A percentile compares a stretch with the other conserved stretches of the same genome.
Evolutionary conservation across 116 monocot species (phyloP).

Genomic region (Papilionanthe hybrid): DNA sequence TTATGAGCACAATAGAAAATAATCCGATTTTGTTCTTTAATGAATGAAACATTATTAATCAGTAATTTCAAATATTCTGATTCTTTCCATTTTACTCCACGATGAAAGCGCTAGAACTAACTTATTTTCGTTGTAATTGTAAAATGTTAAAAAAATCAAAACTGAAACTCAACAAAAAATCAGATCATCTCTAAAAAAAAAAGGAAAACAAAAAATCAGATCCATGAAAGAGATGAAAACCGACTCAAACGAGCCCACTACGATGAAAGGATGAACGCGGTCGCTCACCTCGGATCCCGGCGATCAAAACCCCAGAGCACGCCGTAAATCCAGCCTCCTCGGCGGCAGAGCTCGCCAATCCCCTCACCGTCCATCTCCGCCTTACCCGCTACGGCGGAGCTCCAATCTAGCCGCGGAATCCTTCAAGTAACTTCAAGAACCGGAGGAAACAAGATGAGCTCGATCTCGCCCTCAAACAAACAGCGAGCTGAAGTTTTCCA

Average conservation of each 20-base stretch:
- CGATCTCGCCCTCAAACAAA: background rate
- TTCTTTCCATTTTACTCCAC: background rate
- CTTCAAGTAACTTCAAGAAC: background rate
- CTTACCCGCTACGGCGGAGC: slow-evolving; percentile 10
- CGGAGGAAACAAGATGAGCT: background rate
- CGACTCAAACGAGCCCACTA: background rate
- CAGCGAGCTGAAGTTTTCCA: background rate
- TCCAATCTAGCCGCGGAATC: slow-evolving; percentile 11
- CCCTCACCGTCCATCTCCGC: slow-evolving; percentile 33
- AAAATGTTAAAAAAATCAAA: background rate
- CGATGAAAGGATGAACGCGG: background rate
- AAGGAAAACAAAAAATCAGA: slow-evolving; percentile 7
- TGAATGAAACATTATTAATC: background rate
- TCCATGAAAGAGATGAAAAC: background rate
- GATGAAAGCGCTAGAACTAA: background rate
- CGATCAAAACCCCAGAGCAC: slow-evolving; percentile 50
- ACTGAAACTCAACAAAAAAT: slow-evolving; percentile 1
- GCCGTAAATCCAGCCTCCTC: slow-evolving; percentile 61
- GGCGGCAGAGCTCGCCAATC: slow-evolving; percentile 46
- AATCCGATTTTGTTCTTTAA: background rate
- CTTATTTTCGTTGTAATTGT: no score
- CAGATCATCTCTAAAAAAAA: background rate
- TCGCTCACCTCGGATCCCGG: slow-evolving; percentile 47
- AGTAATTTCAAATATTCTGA: background rate
- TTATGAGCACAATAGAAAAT: no score